A percentile compares a stretch with the other conserved stretches of the same genome.
Conservation (phyloP, 805 yeast genomes). For the Cyberlindnera suaveolens region DNA sequence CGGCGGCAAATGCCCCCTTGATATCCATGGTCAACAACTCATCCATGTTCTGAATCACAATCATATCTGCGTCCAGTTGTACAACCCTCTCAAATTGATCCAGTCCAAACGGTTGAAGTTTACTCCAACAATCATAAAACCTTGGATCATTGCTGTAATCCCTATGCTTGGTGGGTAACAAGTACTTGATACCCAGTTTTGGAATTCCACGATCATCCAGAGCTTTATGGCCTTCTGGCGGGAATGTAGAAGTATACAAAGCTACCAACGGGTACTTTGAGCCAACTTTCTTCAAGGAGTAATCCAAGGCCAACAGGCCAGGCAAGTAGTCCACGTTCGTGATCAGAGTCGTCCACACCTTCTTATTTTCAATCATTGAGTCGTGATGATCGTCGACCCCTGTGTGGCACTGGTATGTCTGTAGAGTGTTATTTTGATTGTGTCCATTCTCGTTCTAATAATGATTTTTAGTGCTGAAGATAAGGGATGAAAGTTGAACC, state of each 20-base stretch:
- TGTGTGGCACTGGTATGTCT: too few species aligned
- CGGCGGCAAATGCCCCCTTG: slow-evolving; percentile 43
- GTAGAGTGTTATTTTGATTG: too few species aligned
- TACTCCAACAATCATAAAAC: slow-evolving; percentile 58
- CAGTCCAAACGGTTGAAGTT: slow-evolving; percentile 48
- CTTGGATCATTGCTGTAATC: slow-evolving; percentile 45
- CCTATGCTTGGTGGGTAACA: slow-evolving; percentile 38
- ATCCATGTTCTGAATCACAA: slow-evolving; percentile 51
- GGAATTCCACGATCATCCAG: slow-evolving; percentile 36
- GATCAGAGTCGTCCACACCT: slow-evolving; percentile 51
- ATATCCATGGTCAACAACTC: slow-evolving; percentile 46
- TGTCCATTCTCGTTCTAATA: too few species aligned
- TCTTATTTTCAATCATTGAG: slow-evolving; percentile 7
- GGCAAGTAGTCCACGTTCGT: slow-evolving; percentile 45
- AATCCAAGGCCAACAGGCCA: slow-evolving; percentile 46
- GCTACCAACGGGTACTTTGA: slow-evolving; percentile 48
- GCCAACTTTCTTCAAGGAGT: slow-evolving; percentile 35
- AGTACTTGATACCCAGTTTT: slow-evolving; percentile 33
- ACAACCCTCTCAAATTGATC: slow-evolving; percentile 46
- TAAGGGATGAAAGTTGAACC: too few species aligned
- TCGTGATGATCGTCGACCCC: too few species aligned
- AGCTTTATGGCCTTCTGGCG: slow-evolving; percentile 33
- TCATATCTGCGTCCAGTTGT: slow-evolving; percentile 56
- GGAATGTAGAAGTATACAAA: slow-evolving; percentile 44
- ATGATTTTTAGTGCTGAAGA: too few species aligned